Base-by-base conservation (phyloP, 306 rosid genomes). In the Gastrolobium bilobum region DNA sequence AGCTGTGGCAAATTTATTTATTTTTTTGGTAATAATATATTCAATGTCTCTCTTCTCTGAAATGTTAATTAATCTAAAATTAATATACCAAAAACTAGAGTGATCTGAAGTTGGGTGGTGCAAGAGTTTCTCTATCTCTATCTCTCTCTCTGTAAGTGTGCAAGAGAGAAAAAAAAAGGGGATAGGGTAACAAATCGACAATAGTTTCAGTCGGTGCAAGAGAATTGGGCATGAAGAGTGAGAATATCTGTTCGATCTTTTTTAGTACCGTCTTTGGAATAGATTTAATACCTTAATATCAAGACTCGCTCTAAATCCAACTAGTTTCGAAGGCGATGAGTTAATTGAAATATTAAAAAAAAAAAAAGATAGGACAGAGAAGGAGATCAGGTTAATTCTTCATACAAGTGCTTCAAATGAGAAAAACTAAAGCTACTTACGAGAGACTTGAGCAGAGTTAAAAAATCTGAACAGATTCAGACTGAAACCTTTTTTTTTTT, bases 41-140 rank as follows among this genome's bases (percentile, higher is more conserved):
- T 48, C 34, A 26, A 2, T 56, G 5, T 37, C 31, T 50, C 37
- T 34, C n/a, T 7, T 62, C 39, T 40, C n/a, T 51, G 13, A 38
- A 57, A 63, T 53, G 7, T 72, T 52, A 72, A 80, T 31, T 52
- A 72, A 80, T 31, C 40, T 9, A 26, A n/a, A 69, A 46, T 46
- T 63, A 43, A 42, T 52, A 20, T 77, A 48, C 56, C 84, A 73
- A 83, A 73, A 83, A 66, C 77, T 30, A 48, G 66, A 59, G 68
- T 78, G 61, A 66, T 59, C 64, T 77, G 31, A 7, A 44, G 26
- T 13, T 53, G 54, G 6, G 29, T 34, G 10, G 14, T 46, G 3
- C 26, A 64, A 54, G 26, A 30, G 14, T 30, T 56, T 26, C 35
- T 33, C 34, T 75, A 15, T 43, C 76, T 53, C 10, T 71, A 10